phyloP scores from a whole-genome alignment of 352 stramenopile species.

The Thraustochytrium sp. region DNA sequence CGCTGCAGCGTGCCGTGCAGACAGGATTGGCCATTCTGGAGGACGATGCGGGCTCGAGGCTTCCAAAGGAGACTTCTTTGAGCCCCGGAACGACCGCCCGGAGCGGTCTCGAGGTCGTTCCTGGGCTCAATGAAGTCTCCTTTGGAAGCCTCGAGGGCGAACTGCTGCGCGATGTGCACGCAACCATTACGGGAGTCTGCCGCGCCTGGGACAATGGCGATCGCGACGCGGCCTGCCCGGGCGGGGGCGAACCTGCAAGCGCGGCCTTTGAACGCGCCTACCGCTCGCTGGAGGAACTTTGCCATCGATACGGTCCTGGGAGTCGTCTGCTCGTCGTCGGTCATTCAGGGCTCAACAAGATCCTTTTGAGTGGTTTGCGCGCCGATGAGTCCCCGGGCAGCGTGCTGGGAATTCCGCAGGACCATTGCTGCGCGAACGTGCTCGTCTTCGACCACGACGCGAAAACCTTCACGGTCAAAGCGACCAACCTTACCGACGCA shows the following conservation, averaged over 20 bases:
- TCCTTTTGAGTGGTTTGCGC: background rate
- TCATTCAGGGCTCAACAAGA: background rate
- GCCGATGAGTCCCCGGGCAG: background rate
- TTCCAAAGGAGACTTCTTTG: too few relatives aligned
- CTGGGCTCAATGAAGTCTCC: background rate
- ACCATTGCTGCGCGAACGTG: background rate
- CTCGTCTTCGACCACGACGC: background rate
- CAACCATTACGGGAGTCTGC: background rate
- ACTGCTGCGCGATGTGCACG: background rate
- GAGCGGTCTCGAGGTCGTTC: background rate
- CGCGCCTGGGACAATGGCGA: background rate
- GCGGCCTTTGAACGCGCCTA: background rate
- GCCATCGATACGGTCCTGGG: background rate
- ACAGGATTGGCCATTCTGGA: background rate
- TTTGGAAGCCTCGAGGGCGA: slow-evolving; percentile 1
- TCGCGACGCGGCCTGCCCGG: background rate
- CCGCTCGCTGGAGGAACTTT: background rate
- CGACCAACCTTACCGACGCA: background rate
- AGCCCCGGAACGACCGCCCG: background rate
- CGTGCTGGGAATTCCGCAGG: background rate
- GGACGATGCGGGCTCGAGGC: background rate
- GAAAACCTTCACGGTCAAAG: background rate
- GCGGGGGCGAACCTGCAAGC: background rate
- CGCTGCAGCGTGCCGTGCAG: background rate
- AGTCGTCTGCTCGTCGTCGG: background rate